These are phyloP conservation scores for Paraurostyla sp. DNA, from an alignment of 73 alveolate genomes.

Conservation along the genomic window DNA sequence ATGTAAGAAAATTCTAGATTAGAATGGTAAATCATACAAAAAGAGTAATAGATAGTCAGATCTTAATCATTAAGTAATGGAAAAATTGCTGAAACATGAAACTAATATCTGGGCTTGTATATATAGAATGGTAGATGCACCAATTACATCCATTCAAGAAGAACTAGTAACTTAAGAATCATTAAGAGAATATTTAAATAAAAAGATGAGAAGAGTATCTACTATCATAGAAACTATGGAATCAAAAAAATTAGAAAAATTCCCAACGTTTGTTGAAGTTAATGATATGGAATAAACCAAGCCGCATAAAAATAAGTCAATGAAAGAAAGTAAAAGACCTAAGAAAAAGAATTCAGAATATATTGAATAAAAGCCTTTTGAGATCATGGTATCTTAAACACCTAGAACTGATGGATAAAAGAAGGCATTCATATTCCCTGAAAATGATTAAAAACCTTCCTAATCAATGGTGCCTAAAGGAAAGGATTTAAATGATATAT, in stretches of 20 bases:
- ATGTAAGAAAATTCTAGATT: neutral
- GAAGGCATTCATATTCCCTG: neutral
- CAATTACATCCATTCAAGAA: neutral
- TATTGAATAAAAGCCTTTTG: neutral
- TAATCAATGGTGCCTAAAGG: no score
- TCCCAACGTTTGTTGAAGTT: neutral
- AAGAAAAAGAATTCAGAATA: neutral
- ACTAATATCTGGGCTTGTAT: slow-evolving; percentile 66
- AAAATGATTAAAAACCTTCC: slow-evolving; percentile 22
- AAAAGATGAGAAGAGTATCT: slow-evolving; percentile 31
- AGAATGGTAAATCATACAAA: slow-evolving; percentile 28
- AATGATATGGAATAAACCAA: neutral
- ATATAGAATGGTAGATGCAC: slow-evolving; percentile 47
- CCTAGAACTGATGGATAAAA: neutral
- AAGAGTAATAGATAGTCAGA: neutral
- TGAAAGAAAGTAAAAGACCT: neutral
- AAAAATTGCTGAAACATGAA: slow-evolving; percentile 52
- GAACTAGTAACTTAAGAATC: neutral
- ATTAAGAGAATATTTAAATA: slow-evolving; percentile 1
- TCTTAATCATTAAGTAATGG: slow-evolving; percentile 31
- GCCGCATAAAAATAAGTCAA: neutral
- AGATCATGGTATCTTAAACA: neutral
- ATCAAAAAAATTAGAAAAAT: neutral
- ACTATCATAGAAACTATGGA: neutral
- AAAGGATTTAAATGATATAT: no score